Conservation (phyloP, 164 flowering plant genomes). For the Vitis labrusca region DNA sequence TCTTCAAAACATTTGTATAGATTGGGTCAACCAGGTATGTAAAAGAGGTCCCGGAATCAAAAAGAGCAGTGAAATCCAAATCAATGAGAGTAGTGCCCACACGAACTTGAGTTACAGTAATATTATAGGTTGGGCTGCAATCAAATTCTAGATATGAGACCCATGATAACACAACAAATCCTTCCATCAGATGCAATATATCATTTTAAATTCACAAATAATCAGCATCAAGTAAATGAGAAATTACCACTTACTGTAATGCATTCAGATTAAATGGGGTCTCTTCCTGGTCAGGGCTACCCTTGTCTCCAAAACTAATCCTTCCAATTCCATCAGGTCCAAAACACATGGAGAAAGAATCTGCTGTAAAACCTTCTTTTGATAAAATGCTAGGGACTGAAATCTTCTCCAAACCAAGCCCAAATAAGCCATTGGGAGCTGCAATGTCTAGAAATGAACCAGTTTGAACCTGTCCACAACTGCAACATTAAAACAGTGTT, state of each 20-base stretch:
- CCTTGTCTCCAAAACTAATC: slow-evolving; percentile 72
- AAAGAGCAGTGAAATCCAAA: slow-evolving; percentile 48
- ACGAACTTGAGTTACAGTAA: slow-evolving; percentile 44
- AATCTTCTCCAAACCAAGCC: slow-evolving; percentile 62
- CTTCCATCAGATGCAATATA: background rate
- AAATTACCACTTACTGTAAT: slow-evolving; percentile 53
- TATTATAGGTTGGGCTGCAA: slow-evolving; percentile 60
- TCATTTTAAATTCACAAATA: background rate
- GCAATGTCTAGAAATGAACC: slow-evolving; percentile 68
- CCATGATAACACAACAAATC: background rate
- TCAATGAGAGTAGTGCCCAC: slow-evolving; percentile 48
- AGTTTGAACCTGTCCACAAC: slow-evolving; percentile 71
- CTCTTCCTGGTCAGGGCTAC: slow-evolving; percentile 63
- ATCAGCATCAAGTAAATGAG: slow-evolving; percentile 20
- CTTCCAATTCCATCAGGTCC: slow-evolving; percentile 69
- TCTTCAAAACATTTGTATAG: slow-evolving; percentile 43
- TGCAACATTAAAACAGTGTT: slow-evolving; percentile 24
- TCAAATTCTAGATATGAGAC: slow-evolving; percentile 5
- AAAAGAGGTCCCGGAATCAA: slow-evolving; percentile 74
- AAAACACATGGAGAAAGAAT: slow-evolving; percentile 82
- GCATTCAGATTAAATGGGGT: slow-evolving; percentile 59
- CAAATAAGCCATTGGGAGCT: slow-evolving; percentile 74
- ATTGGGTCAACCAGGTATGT: slow-evolving; percentile 56
- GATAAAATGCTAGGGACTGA: slow-evolving; percentile 69
- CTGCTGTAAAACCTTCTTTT: slow-evolving; percentile 45